phyloP scores from a whole-genome alignment of 2,329 filamentous ascomycete genomes.

The Xylaria sp. region DNA sequence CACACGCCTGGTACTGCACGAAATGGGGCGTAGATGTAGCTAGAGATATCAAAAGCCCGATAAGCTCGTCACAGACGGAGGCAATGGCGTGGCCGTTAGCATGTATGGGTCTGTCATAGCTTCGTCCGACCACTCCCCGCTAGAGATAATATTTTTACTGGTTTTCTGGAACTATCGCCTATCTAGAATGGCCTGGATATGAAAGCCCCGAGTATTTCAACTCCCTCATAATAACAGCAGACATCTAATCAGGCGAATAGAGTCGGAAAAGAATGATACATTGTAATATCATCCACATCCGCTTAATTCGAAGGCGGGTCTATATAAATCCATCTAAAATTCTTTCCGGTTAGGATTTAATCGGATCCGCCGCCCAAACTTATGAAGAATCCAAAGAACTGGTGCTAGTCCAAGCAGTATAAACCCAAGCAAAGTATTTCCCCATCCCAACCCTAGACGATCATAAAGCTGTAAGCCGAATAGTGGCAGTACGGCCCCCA shows the following conservation, averaged over 20 bases:
- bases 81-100: constrained; percentile 9
- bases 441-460: constrained; percentile 45
- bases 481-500: constrained; percentile 36
- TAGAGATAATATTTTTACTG: too few species aligned
- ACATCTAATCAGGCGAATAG: too few species aligned
- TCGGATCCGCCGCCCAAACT: constrained; percentile 9
- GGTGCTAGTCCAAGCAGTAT: constrained; percentile 42
- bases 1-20: constrained; percentile 13
- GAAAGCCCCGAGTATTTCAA: too few species aligned
- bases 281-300: too few species aligned
- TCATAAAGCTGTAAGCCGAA: constrained; percentile 41
- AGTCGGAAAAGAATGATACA: too few species aligned
- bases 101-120: constrained; percentile 15
- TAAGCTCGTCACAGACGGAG: background rate
- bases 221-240: too few species aligned
- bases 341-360: constrained; percentile 1
- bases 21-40: constrained; percentile 16
- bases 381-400: constrained; percentile 28
- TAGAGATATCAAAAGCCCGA: constrained; percentile 8
- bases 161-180: too few species aligned
- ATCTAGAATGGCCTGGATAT: too few species aligned
- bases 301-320: too few species aligned
- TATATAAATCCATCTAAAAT: constrained; percentile 11
- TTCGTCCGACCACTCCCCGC: too few species aligned
- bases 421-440: constrained; percentile 44